Conservation (phyloP, 2,329 filamentous ascomycete species). For the Leptodontidium sp. region DNA sequence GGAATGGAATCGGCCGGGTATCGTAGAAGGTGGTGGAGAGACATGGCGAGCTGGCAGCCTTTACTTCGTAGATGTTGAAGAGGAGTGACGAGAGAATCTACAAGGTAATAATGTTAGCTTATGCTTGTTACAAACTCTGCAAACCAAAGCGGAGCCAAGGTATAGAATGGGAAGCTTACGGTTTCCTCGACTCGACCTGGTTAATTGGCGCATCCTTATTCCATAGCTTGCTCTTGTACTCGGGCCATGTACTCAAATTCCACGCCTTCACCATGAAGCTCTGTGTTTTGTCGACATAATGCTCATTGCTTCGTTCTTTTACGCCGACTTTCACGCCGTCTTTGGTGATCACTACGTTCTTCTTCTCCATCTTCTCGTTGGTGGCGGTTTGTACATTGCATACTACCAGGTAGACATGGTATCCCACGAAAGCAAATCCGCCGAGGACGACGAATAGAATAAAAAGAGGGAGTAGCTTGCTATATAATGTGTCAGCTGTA, state of each 20-base stretch:
- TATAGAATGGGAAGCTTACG: constrained; percentile 37
- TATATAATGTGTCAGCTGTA: constrained; percentile 29
- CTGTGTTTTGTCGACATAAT: constrained; percentile 78
- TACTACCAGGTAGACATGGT: constrained; percentile 75
- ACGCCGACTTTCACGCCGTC: constrained; percentile 77
- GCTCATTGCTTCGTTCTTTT: constrained; percentile 72
- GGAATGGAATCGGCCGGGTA: constrained; percentile 2
- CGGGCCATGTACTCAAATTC: constrained; percentile 57
- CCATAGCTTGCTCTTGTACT: constrained; percentile 49
- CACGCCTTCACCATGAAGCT: constrained; percentile 72
- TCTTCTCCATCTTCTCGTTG: constrained; percentile 75
- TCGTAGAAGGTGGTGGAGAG: not conserved
- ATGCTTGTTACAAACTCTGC: not conserved
- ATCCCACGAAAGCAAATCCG: constrained; percentile 69
- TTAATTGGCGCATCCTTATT: constrained; percentile 44
- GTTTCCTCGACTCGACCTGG: constrained; percentile 38
- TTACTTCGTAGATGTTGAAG: constrained; percentile 15
- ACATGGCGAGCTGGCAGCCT: not conserved
- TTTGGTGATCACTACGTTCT: constrained; percentile 78
- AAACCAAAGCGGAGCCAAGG: not conserved
- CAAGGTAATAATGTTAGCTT: not conserved
- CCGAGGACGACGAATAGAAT: constrained; percentile 67
- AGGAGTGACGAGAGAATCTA: constrained; percentile 25
- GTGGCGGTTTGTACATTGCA: constrained; percentile 72
- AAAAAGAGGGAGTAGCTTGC: constrained; percentile 70